Percentiles rank a stretch among this genome's conserved stretches.
Conservation (phyloP, 495 filamentous ascomycete species). For the Sphaerosporella brunnea region DNA sequence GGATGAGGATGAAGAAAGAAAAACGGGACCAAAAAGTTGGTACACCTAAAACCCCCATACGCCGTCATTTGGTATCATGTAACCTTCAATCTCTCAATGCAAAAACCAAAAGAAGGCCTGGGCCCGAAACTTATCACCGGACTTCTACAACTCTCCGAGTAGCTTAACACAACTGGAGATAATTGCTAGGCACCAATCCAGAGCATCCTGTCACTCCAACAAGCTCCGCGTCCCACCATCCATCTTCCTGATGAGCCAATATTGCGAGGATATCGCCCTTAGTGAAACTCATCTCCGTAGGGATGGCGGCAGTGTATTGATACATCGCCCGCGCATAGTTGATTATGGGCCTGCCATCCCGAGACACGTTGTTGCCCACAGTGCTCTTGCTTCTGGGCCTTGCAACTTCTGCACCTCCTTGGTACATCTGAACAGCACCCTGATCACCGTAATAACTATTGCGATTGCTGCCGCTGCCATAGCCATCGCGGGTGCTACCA, state of each 20-base stretch:
- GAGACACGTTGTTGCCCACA: slow-evolving; percentile 58
- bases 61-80: neutral
- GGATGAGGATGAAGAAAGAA: neutral
- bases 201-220: slow-evolving; percentile 53
- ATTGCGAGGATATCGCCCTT: slow-evolving; percentile 88
- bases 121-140: too few relatives aligned
- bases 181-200: slow-evolving; percentile 93
- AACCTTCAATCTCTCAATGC: neutral
- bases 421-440: slow-evolving; percentile 15
- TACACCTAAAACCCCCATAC: neutral
- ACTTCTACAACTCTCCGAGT: too few relatives aligned
- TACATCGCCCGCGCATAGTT: slow-evolving; percentile 90
- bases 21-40: neutral
- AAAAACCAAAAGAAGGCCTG: neutral
- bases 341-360: slow-evolving; percentile 72
- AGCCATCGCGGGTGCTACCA: slow-evolving; percentile 10
- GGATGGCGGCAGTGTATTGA: slow-evolving; percentile 82
- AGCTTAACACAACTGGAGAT: slow-evolving; percentile 54
- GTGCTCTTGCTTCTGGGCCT: slow-evolving; percentile 66
- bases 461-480: slow-evolving; percentile 19
- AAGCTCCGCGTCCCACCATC: slow-evolving; percentile 98
- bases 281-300: slow-evolving; percentile 79
- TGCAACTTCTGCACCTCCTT: slow-evolving; percentile 28
- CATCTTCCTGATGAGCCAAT: slow-evolving; percentile 86
- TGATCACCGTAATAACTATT: slow-evolving; percentile 24